Evolutionary conservation across 2,329 filamentous ascomycete species (phyloP).

Genomic region (Aspergillus novofumigatus): DNA sequence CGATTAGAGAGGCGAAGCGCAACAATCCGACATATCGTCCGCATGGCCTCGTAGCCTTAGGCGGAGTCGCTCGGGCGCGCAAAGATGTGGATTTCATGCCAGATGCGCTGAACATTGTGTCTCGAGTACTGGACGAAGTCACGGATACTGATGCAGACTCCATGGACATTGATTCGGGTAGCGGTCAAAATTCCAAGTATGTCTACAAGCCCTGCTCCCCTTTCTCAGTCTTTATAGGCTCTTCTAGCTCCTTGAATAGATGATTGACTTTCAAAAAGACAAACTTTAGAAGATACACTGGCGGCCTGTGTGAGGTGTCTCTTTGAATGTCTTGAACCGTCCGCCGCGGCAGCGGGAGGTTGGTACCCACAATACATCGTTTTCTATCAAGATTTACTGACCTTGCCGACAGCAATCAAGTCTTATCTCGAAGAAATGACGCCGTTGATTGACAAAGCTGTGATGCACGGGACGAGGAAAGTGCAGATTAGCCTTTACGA

Average conservation of each 20-base stretch:
- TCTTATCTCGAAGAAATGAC: slow-evolving; percentile 27
- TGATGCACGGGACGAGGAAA: slow-evolving; percentile 30
- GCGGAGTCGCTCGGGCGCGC: slow-evolving; percentile 65
- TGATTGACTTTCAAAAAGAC: slow-evolving; percentile 3
- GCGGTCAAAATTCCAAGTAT: slow-evolving; percentile 36
- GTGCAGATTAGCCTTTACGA: slow-evolving; percentile 34
- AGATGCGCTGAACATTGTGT: slow-evolving; percentile 62
- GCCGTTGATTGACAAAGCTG: slow-evolving; percentile 25
- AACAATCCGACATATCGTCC: slow-evolving; percentile 82
- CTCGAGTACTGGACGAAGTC: slow-evolving; percentile 57
- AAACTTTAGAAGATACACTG: slow-evolving; percentile 33
- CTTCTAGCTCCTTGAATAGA: not conserved
- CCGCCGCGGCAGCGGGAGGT: slow-evolving; percentile 22
- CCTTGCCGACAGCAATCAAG: slow-evolving; percentile 26
- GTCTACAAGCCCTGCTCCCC: slow-evolving; percentile 2
- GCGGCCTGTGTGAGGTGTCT: slow-evolving; percentile 38
- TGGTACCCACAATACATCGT: slow-evolving; percentile 8
- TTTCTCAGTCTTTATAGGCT: not conserved
- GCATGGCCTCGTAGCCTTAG: slow-evolving; percentile 68
- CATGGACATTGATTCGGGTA: slow-evolving; percentile 64
- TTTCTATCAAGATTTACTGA: slow-evolving; percentile 18
- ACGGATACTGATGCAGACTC: slow-evolving; percentile 51
- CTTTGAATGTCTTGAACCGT: slow-evolving; percentile 34
- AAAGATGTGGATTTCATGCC: slow-evolving; percentile 66
- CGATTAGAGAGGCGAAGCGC: slow-evolving; percentile 80